These are phyloP conservation scores for Trichoderma koningiopsis DNA, from an alignment of 2,329 filamentous ascomycete genomes.

Conservation along the genomic window DNA sequence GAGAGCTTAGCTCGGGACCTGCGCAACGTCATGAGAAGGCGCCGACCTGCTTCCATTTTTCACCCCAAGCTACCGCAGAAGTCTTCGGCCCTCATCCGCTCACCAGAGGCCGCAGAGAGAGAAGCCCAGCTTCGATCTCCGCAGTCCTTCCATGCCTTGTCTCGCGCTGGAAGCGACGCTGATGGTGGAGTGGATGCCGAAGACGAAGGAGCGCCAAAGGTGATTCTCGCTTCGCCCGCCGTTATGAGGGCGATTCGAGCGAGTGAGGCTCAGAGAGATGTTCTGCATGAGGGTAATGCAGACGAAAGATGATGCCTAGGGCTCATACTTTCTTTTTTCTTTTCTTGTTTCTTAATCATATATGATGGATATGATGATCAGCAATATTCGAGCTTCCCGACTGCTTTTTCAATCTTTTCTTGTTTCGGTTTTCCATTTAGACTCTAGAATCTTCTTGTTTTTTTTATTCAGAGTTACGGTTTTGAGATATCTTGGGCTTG, in stretches of 20 bases:
- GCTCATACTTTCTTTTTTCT: conserved; percentile 8
- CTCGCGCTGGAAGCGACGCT: conserved; percentile 2
- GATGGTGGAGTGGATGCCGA: conserved; percentile 2
- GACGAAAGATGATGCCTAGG: conserved; percentile 17
- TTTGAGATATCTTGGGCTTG: conserved; percentile 11
- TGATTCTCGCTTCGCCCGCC: conserved; percentile 20
- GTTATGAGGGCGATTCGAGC: conserved; percentile 23
- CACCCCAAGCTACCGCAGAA: conserved; percentile 21
- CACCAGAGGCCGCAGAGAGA: conserved; percentile 24
- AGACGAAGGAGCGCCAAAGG: conserved; percentile 4
- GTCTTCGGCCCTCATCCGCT: conserved; percentile 22
- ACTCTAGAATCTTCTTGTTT: not conserved
- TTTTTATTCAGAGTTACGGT: not conserved
- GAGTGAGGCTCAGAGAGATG: conserved; percentile 8
- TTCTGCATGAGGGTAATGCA: conserved; percentile 18
- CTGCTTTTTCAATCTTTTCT: not conserved
- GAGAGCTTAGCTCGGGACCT: conserved; percentile 21
- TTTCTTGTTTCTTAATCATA: conserved; percentile 5
- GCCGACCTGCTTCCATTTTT: conserved; percentile 24
- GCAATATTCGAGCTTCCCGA: conserved; percentile 21
- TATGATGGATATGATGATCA: conserved; percentile 11
- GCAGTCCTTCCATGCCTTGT: conserved; percentile 9
- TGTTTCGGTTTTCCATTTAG: not conserved
- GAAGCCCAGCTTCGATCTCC: conserved; percentile 18
- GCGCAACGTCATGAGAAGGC: conserved; percentile 24